Percentiles rank a stretch among this genome's conserved stretches.
Evolutionary conservation across 768 basidiomycete species (phyloP).

Genomic region (Amanita pseudoporphyria): DNA sequence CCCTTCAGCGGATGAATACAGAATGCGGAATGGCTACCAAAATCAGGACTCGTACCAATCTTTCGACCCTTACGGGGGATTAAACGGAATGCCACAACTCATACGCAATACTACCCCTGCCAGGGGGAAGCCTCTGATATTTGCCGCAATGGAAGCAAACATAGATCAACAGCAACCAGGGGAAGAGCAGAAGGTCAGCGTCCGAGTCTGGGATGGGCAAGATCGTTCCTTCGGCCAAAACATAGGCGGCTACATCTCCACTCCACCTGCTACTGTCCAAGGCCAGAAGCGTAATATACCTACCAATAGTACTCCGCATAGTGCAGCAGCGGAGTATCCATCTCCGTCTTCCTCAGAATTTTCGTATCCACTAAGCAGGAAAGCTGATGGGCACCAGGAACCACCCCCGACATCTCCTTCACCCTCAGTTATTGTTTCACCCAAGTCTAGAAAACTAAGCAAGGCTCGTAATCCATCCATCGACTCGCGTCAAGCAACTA

Average conservation of each 20-base stretch:
- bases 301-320: neutral
- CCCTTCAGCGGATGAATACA: constrained; percentile 2
- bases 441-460: constrained; percentile 20
- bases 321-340: constrained; percentile 11
- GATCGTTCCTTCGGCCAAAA: constrained; percentile 1
- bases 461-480: constrained; percentile 16
- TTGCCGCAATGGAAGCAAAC: constrained; percentile 41
- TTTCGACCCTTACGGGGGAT: constrained; percentile 14
- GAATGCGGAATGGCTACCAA: constrained; percentile 2
- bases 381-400: constrained; percentile 3
- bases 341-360: constrained; percentile 9
- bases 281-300: neutral
- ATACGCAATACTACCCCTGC: constrained; percentile 12
- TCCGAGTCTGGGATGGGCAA: constrained; percentile 8
- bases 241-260: neutral
- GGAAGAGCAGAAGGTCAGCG: constrained; percentile 5
- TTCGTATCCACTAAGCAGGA: constrained; percentile 6
- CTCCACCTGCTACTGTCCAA: neutral
- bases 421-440: constrained; percentile 10
- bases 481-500: constrained; percentile 9
- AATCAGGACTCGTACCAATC: constrained; percentile 7
- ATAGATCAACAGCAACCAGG: constrained; percentile 4
- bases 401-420: neutral
- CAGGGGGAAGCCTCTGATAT: constrained; percentile 52
- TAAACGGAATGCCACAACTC: constrained; percentile 13